A percentile compares a stretch with the other conserved stretches of the same genome.
These are phyloP conservation scores for Fraxinus floribunda DNA, from an alignment of 305 asterid species.

Conservation along the genomic window DNA sequence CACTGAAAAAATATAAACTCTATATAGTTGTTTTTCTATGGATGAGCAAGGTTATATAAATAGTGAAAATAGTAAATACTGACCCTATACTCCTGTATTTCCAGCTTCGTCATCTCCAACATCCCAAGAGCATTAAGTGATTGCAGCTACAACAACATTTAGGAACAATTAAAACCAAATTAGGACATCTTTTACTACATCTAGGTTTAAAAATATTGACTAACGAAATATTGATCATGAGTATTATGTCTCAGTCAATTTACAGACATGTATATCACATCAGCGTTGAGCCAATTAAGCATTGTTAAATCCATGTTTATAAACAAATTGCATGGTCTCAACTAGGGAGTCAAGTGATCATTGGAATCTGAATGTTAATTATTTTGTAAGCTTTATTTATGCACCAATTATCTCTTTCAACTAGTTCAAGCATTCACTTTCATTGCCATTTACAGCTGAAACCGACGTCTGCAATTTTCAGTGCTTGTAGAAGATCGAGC, in stretches of 20 bases:
- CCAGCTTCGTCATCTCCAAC: conserved; percentile 53
- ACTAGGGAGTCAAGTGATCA: neutral
- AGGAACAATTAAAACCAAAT: conserved; percentile 16
- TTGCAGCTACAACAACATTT: conserved; percentile 69
- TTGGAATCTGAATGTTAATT: neutral
- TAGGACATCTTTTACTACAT: conserved; percentile 13
- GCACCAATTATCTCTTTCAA: neutral
- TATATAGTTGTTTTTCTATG: conserved; percentile 1
- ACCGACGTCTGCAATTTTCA: neutral
- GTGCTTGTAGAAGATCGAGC: neutral
- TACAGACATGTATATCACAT: neutral
- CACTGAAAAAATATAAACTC: neutral
- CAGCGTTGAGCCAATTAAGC: neutral
- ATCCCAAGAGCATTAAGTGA: conserved; percentile 67
- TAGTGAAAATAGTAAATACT: conserved; percentile 22
- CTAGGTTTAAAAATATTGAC: neutral
- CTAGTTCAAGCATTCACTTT: neutral
- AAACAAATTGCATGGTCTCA: neutral
- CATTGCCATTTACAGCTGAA: neutral
- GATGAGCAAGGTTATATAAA: conserved; percentile 7
- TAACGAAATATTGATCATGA: conserved; percentile 9
- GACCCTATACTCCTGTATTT: conserved; percentile 49
- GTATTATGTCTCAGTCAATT: neutral
- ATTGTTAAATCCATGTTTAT: neutral
- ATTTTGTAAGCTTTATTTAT: neutral